These are phyloP conservation scores for Miscanthus lutarioriparius DNA, from an alignment of 176 grass and related monocot species.

Conservation along the genomic window DNA sequence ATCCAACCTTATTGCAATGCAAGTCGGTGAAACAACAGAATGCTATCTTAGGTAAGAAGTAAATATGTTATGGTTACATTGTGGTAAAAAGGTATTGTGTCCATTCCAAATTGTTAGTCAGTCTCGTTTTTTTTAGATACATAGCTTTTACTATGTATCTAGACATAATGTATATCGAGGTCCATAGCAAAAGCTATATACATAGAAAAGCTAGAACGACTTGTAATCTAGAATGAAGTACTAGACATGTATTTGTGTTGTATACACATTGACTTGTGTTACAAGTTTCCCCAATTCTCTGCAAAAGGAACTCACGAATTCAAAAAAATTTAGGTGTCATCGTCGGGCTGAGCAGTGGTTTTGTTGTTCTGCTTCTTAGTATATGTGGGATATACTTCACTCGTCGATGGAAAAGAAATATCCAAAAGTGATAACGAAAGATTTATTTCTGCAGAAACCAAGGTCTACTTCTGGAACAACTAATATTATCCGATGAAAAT, in stretches of 20 bases:
- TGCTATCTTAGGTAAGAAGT: neutral
- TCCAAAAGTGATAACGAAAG: neutral
- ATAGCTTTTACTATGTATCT: too few species aligned
- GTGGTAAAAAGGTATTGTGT: neutral
- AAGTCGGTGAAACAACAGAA: neutral
- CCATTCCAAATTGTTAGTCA: too few species aligned
- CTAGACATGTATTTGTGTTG: too few species aligned
- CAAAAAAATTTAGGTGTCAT: slow-evolving; percentile 14
- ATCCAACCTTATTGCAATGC: neutral
- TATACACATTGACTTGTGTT: too few species aligned
- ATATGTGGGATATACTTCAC: neutral
- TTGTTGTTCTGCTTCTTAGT: slow-evolving; percentile 4
- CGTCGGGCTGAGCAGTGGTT: slow-evolving; percentile 1
- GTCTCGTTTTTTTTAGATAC: too few species aligned
- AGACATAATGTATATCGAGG: too few species aligned
- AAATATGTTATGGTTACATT: neutral
- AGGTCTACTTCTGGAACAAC: slow-evolving; percentile 34
- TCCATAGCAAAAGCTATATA: too few species aligned
- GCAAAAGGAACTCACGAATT: neutral
- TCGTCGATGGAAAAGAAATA: slow-evolving; percentile 6
- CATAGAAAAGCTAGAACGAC: too few species aligned
- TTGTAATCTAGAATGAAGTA: too few species aligned
- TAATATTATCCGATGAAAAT: slow-evolving; percentile 31
- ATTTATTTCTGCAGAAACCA: slow-evolving; percentile 34
- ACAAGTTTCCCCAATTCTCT: too few species aligned